Percentiles rank a stretch among this genome's conserved stretches.
Conservation (phyloP, 768 basidiomycete species). For the Mrakia gelida region DNA sequence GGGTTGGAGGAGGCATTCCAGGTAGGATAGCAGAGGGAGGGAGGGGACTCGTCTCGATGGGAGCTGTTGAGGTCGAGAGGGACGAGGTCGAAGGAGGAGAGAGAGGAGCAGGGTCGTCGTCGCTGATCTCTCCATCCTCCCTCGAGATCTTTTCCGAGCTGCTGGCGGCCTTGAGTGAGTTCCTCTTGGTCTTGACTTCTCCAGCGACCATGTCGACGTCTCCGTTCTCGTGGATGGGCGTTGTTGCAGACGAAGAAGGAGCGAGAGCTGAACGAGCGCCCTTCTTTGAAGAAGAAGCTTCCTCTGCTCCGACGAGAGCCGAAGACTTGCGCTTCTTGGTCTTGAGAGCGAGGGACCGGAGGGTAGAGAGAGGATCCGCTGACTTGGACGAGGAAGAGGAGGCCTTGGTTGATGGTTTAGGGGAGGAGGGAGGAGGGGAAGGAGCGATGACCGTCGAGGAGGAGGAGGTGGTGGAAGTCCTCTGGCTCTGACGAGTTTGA, state of each 20-base stretch:
- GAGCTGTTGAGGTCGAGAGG: background rate
- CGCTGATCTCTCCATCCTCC: constrained; percentile 23
- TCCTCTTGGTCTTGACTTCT: background rate
- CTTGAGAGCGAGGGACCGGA: constrained; percentile 16
- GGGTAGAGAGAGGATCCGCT: background rate
- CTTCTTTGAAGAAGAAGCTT: background rate
- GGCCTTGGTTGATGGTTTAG: background rate
- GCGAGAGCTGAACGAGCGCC: background rate
- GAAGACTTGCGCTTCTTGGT: constrained; percentile 3
- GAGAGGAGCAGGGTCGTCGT: background rate
- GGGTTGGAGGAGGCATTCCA: constrained; percentile 3
- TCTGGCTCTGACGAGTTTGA: background rate
- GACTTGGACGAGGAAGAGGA: background rate
- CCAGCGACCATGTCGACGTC: background rate
- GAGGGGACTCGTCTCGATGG: background rate
- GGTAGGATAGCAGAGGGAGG: background rate
- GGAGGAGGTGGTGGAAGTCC: background rate
- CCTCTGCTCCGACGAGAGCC: background rate
- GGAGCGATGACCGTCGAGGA: background rate
- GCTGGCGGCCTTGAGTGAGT: background rate
- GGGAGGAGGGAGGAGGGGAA: background rate
- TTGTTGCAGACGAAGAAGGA: background rate
- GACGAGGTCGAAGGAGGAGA: background rate
- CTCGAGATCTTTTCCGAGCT: background rate
- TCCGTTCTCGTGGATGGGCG: background rate